Evolutionary conservation across 345 rosid genomes (phyloP).

Genomic region (Clausena lansium): DNA sequence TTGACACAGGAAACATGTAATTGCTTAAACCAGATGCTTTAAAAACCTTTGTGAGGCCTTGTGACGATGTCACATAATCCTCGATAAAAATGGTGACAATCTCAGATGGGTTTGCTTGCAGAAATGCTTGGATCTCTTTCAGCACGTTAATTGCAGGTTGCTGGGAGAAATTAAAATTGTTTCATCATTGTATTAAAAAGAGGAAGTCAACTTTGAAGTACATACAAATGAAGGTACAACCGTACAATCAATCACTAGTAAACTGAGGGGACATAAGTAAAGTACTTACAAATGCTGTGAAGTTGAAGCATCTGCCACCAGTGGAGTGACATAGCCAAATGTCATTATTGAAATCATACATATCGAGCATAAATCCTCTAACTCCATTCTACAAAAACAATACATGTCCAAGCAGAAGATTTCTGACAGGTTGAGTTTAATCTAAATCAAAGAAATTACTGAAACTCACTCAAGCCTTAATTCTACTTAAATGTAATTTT

Average conservation of each 20-base stretch:
- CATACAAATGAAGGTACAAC: background rate
- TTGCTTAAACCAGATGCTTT: conserved; percentile 68
- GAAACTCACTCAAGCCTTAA: background rate
- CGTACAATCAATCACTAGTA: conserved; percentile 3
- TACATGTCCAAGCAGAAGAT: conserved; percentile 11
- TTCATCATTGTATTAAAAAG: background rate
- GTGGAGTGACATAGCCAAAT: conserved; percentile 92
- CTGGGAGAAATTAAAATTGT: conserved; percentile 32
- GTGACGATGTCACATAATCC: conserved; percentile 78
- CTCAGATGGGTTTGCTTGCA: conserved; percentile 72
- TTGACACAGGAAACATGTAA: conserved; percentile 65
- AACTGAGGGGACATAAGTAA: background rate
- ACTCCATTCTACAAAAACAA: conserved; percentile 72
- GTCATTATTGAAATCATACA: conserved; percentile 77
- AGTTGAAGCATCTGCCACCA: conserved; percentile 61
- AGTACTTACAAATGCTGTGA: conserved; percentile 80
- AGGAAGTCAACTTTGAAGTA: background rate
- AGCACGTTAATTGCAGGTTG: conserved; percentile 82
- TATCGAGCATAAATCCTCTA: conserved; percentile 90
- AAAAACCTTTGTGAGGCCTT: conserved; percentile 80
- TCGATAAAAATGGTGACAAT: conserved; percentile 89
- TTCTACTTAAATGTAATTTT: background rate
- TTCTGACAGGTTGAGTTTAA: background rate
- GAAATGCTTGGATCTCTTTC: conserved; percentile 65
- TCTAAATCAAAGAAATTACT: background rate